Evolutionary conservation across 352 stramenopile genomes (phyloP).

Genomic region (Phytophthora sojae): DNA sequence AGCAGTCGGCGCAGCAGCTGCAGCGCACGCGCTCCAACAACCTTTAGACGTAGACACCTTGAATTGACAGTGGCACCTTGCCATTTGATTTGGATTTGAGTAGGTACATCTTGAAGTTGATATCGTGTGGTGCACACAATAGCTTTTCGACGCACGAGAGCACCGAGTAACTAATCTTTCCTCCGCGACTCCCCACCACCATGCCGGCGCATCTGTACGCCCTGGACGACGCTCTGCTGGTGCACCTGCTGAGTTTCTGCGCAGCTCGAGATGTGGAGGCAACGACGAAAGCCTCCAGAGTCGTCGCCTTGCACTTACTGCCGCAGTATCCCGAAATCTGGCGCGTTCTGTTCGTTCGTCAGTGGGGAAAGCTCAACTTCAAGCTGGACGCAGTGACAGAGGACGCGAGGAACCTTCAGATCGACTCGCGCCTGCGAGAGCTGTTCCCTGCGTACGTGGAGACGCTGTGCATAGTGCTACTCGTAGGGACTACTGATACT

Average conservation of each 20-base stretch:
- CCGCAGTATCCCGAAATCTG: constrained; percentile 59
- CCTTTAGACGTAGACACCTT: constrained; percentile 23
- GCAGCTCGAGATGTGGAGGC: constrained; percentile 54
- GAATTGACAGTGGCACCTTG: constrained; percentile 19
- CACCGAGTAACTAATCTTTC: constrained; percentile 7
- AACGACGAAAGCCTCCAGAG: constrained; percentile 45
- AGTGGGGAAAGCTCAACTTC: constrained; percentile 68
- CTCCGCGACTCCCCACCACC: constrained; percentile 7
- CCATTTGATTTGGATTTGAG: background rate
- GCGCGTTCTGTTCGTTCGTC: constrained; percentile 53
- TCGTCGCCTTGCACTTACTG: constrained; percentile 49
- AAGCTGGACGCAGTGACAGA: constrained; percentile 29
- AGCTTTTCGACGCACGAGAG: constrained; percentile 3
- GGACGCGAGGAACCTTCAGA: constrained; percentile 22
- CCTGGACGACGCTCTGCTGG: constrained; percentile 58
- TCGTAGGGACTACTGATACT: background rate
- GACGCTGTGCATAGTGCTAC: background rate
- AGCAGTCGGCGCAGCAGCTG: constrained; percentile 45
- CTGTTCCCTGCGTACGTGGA: constrained; percentile 48
- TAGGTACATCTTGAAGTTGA: constrained; percentile 29
- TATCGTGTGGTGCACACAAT: constrained; percentile 21
- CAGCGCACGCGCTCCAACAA: constrained; percentile 49
- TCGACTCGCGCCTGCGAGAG: constrained; percentile 42
- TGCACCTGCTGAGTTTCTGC: constrained; percentile 40
- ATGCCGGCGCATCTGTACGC: constrained; percentile 17